Evolutionary conservation across 352 stramenopile genomes (phyloP).

Genomic region (Aphanomyces stellatus): DNA sequence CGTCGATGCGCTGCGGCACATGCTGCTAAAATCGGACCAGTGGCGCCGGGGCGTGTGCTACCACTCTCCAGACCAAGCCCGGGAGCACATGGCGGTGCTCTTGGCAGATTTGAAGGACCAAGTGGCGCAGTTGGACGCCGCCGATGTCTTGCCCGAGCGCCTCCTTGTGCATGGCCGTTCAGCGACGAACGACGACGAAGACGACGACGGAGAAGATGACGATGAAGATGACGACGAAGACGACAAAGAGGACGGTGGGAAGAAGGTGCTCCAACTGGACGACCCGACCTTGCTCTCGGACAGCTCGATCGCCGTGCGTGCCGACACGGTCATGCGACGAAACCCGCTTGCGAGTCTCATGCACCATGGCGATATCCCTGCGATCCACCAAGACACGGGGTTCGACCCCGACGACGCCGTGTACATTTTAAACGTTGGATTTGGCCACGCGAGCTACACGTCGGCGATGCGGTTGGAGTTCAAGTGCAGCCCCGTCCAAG

Average conservation of each 20-base stretch:
- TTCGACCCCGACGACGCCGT: neutral
- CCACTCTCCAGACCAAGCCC: neutral
- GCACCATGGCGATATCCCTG: neutral
- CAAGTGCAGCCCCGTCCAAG: neutral
- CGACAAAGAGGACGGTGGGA: neutral
- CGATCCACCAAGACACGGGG: neutral
- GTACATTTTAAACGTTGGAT: constrained; percentile 13
- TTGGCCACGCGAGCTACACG: constrained; percentile 8
- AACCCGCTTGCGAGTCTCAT: constrained; percentile 16
- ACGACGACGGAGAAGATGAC: constrained; percentile 6
- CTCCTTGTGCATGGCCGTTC: constrained; percentile 9
- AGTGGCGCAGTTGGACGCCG: neutral
- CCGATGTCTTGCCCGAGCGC: constrained; percentile 11
- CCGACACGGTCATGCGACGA: neutral
- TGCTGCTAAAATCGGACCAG: constrained; percentile 16
- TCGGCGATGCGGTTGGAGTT: constrained; percentile 11
- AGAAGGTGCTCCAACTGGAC: neutral
- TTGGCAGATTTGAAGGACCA: neutral
- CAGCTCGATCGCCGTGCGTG: neutral
- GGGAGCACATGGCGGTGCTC: neutral
- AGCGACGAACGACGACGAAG: neutral
- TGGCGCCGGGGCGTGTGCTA: constrained; percentile 14
- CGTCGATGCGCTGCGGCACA: constrained; percentile 17
- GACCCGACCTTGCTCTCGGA: neutral
- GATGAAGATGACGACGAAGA: constrained; percentile 8